These are phyloP conservation scores for Neurospora crassa DNA, from an alignment of 2,329 filamentous ascomycete genomes.

Conservation along the genomic window DNA sequence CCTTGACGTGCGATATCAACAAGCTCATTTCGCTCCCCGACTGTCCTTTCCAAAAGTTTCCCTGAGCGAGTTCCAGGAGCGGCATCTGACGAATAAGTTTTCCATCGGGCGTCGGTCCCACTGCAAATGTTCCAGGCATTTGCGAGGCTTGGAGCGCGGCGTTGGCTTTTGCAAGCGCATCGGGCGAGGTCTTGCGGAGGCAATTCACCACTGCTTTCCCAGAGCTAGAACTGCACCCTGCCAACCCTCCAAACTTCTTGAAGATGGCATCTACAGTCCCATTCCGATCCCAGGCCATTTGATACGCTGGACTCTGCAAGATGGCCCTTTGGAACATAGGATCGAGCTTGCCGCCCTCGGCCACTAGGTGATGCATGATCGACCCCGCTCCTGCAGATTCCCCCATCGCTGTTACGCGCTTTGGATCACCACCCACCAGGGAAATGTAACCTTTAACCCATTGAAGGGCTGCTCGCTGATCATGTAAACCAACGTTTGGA, in stretches of 20 bases:
- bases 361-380: conserved; percentile 40
- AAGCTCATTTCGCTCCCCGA: conserved; percentile 9
- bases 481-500: conserved; percentile 33
- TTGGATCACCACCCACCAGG: conserved; percentile 36
- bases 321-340: conserved; percentile 31
- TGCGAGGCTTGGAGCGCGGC: conserved; percentile 18
- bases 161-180: conserved; percentile 20
- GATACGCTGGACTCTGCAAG: conserved; percentile 26
- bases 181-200: conserved; percentile 18
- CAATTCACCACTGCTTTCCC: conserved; percentile 20
- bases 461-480: conserved; percentile 34
- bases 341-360: conserved; percentile 30
- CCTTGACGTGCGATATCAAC: conserved; percentile 22
- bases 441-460: conserved; percentile 39
- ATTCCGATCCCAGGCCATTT: conserved; percentile 25
- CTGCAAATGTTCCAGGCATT: conserved; percentile 21
- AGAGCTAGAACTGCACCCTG: conserved; percentile 18
- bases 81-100: conserved; percentile 24
- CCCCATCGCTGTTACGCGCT: conserved; percentile 37
- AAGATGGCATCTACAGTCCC: conserved; percentile 22
- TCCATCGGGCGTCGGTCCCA: conserved; percentile 25
- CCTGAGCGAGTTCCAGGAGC: conserved; percentile 20
- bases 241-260: conserved; percentile 22
- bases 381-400: conserved; percentile 41
- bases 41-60: conserved; percentile 21